Evolutionary conservation across 2,329 filamentous ascomycete genomes (phyloP).

Genomic region (Epichloe baconii): DNA sequence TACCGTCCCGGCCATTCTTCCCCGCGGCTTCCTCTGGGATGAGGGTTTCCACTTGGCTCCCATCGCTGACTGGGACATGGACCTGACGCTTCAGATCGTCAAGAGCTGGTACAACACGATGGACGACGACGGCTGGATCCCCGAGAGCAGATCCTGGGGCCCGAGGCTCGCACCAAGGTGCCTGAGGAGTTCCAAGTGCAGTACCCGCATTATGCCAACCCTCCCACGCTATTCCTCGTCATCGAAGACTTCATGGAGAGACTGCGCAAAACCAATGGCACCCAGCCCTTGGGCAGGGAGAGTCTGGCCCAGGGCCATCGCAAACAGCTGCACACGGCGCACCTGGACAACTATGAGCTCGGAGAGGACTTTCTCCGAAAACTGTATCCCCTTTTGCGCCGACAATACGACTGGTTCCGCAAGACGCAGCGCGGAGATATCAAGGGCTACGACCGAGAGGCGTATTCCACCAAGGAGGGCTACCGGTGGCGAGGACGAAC

Average conservation of each 20-base stretch:
- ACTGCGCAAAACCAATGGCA: slow-evolving; percentile 45
- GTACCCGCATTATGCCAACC: slow-evolving; percentile 95
- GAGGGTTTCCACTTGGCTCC: slow-evolving; percentile 92
- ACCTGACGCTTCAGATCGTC: slow-evolving; percentile 75
- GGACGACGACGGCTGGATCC: slow-evolving; percentile 96
- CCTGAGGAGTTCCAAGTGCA: slow-evolving; percentile 86
- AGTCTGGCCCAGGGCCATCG: slow-evolving; percentile 28
- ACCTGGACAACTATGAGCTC: slow-evolving; percentile 53
- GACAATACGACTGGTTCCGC: slow-evolving; percentile 91
- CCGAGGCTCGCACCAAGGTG: slow-evolving; percentile 89
- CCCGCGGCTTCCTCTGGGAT: slow-evolving; percentile 93
- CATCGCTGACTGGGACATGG: slow-evolving; percentile 86
- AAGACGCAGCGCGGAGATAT: slow-evolving; percentile 83
- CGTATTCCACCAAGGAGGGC: slow-evolving; percentile 78
- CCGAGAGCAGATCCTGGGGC: slow-evolving; percentile 85
- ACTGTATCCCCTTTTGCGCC: slow-evolving; percentile 76
- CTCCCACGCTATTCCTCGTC: slow-evolving; percentile 84
- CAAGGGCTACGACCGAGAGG: slow-evolving; percentile 79
- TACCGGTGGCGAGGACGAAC: slow-evolving; percentile 94
- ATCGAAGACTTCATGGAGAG: slow-evolving; percentile 76
- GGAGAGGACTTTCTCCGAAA: slow-evolving; percentile 59
- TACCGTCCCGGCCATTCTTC: slow-evolving; percentile 92
- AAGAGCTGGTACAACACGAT: slow-evolving; percentile 94
- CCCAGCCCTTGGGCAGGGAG: slow-evolving; percentile 27
- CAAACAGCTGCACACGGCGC: slow-evolving; percentile 40